These are phyloP conservation scores for Lactifluus hygrophoroides DNA, from an alignment of 768 basidiomycete species.

Conservation along the genomic window DNA sequence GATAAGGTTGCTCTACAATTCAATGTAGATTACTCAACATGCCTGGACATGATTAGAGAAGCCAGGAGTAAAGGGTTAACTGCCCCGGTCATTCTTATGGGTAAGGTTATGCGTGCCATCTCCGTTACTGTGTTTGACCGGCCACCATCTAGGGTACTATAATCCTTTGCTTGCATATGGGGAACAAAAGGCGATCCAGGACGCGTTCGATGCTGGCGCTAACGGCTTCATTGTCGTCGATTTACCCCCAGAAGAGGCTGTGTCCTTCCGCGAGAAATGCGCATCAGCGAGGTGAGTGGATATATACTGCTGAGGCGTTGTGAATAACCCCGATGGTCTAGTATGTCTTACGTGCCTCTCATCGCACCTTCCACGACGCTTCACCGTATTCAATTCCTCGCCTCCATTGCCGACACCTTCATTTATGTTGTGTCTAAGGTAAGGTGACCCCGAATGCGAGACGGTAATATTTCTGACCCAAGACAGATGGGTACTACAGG, in stretches of 20 bases:
- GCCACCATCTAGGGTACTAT: constrained; percentile 69
- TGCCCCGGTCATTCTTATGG: constrained; percentile 89
- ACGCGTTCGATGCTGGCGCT: constrained; percentile 83
- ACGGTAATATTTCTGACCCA: neutral
- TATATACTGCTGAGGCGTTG: neutral
- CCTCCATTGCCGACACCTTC: constrained; percentile 92
- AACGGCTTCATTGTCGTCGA: constrained; percentile 99
- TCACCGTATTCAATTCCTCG: constrained; percentile 80
- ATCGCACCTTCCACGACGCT: constrained; percentile 91
- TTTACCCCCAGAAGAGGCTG: constrained; percentile 93
- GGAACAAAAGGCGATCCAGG: constrained; percentile 87
- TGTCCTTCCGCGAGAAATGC: constrained; percentile 86
- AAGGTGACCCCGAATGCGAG: constrained; percentile 7
- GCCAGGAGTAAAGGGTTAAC: constrained; percentile 78
- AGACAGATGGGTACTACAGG: constrained; percentile 97
- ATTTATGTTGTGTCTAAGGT: constrained; percentile 99
- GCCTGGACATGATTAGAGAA: constrained; percentile 66
- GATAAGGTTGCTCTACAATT: constrained; percentile 76
- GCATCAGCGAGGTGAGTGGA: constrained; percentile 59
- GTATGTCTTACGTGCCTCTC: constrained; percentile 90
- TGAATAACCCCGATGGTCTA: constrained; percentile 27
- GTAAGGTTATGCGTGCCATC: constrained; percentile 32
- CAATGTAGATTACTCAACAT: constrained; percentile 64
- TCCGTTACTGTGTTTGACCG: neutral
- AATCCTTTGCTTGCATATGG: constrained; percentile 94